Conservation (phyloP, 768 basidiomycete species). For the Mycena rosella region DNA sequence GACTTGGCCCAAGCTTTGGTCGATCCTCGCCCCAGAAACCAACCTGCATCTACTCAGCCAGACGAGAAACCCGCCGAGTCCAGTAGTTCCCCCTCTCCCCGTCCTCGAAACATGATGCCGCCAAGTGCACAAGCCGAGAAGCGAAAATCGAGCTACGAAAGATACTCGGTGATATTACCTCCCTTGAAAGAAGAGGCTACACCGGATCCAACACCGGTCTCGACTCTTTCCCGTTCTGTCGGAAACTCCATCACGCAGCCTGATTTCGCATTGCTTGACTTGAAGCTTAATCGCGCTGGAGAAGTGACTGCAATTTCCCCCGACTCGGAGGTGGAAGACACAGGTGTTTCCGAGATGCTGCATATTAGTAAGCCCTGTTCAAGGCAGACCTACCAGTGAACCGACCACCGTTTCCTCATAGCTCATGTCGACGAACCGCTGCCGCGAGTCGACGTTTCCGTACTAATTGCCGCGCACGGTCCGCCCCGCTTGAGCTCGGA, state of each 20-base stretch:
- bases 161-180: conserved; percentile 74
- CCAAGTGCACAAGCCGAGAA: conserved; percentile 59
- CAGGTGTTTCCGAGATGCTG: conserved; percentile 38
- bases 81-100: conserved; percentile 28
- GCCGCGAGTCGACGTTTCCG: conserved; percentile 62
- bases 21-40: conserved; percentile 44
- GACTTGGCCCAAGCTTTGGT: conserved; percentile 77
- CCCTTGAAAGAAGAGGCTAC: conserved; percentile 78
- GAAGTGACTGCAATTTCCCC: background rate
- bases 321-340: background rate
- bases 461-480: conserved; percentile 52
- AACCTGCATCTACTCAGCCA: conserved; percentile 7
- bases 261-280: conserved; percentile 26
- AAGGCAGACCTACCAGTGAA: background rate
- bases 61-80: conserved; percentile 33
- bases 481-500: conserved; percentile 48
- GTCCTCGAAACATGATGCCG: conserved; percentile 37
- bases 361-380: conserved; percentile 45
- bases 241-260: conserved; percentile 27
- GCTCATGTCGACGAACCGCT: conserved; percentile 58
- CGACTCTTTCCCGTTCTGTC: conserved; percentile 60
- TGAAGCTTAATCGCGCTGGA: conserved; percentile 6
- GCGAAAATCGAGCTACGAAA: conserved; percentile 76
- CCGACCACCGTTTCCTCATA: conserved; percentile 37
- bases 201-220: conserved; percentile 65